Conservation (phyloP, 352 stramenopile genomes). For the Globisporangium recalcitrans region DNA sequence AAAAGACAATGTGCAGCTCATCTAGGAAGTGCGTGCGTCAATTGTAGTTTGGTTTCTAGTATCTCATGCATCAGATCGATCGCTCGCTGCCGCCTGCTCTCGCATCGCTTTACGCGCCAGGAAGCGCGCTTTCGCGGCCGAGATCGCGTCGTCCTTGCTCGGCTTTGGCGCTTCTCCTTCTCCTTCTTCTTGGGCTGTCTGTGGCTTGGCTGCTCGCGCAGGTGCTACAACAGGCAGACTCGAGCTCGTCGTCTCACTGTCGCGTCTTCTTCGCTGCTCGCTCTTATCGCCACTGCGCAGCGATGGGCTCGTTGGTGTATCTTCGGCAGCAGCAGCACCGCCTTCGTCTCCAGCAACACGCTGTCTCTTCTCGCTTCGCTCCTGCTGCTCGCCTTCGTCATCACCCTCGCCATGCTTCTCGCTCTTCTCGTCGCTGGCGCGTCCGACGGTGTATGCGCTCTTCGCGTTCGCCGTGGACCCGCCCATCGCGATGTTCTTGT, state of each 20-base stretch:
- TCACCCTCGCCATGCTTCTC: constrained; percentile 10
- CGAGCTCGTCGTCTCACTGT: too few relatives aligned
- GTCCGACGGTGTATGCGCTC: constrained; percentile 78
- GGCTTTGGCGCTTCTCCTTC: constrained; percentile 17
- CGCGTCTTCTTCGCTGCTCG: not conserved
- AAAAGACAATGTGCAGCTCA: too few relatives aligned
- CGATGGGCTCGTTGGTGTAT: not conserved
- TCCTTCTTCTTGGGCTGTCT: not conserved
- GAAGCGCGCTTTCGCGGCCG: constrained; percentile 73
- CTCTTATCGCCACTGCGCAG: not conserved
- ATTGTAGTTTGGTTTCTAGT: not conserved
- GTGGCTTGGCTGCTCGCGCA: not conserved
- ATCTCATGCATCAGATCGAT: not conserved
- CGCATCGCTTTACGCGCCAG: constrained; percentile 77
- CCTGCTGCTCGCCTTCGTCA: not conserved
- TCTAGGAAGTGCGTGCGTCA: too few relatives aligned
- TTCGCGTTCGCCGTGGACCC: constrained; percentile 54
- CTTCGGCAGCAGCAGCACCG: too few relatives aligned
- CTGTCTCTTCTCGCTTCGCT: constrained; percentile 20
- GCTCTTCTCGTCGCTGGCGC: not conserved
- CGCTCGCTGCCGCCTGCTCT: constrained; percentile 10
- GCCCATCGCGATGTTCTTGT: constrained; percentile 91
- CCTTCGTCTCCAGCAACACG: constrained; percentile 5
- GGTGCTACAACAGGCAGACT: constrained; percentile 2
- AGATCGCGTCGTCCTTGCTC: constrained; percentile 74